Evolutionary conservation across 345 rosid genomes (phyloP).

Genomic region (Mangifera indica): DNA sequence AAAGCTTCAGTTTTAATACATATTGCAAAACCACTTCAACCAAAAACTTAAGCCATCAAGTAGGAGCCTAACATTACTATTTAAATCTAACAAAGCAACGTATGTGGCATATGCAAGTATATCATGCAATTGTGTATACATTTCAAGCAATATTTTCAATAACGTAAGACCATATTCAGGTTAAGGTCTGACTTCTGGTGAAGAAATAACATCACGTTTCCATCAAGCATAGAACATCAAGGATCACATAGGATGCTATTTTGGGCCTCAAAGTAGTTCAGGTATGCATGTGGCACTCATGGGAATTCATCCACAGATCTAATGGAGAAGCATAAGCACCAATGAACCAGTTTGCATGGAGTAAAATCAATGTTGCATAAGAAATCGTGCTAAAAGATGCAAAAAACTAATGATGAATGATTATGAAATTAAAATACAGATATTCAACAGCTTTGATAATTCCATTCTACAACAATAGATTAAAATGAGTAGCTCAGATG

Average conservation of each 20-base stretch:
- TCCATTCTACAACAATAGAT: not conserved
- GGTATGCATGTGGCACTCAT: not conserved
- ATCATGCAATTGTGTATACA: not conserved
- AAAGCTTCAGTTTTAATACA: no score
- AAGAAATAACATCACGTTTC: not conserved
- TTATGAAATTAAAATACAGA: not conserved
- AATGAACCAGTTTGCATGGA: no score
- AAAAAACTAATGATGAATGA: not conserved
- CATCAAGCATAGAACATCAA: not conserved
- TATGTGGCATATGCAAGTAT: not conserved
- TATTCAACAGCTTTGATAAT: not conserved
- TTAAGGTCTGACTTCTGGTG: not conserved
- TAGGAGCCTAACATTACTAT: no score
- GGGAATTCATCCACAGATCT: constrained; percentile 2
- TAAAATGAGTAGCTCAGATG: not conserved
- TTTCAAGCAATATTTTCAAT: not conserved
- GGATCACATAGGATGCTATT: not conserved
- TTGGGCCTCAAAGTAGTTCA: not conserved
- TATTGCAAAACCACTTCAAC: no score
- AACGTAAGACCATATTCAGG: not conserved
- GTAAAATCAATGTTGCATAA: not conserved
- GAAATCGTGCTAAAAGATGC: not conserved
- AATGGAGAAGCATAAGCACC: not conserved
- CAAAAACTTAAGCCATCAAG: no score
- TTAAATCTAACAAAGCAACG: no score